These are phyloP conservation scores for Zygosaccharomyces pseudobailii DNA, from an alignment of 1,139 yeast genomes.

Conservation along the genomic window DNA sequence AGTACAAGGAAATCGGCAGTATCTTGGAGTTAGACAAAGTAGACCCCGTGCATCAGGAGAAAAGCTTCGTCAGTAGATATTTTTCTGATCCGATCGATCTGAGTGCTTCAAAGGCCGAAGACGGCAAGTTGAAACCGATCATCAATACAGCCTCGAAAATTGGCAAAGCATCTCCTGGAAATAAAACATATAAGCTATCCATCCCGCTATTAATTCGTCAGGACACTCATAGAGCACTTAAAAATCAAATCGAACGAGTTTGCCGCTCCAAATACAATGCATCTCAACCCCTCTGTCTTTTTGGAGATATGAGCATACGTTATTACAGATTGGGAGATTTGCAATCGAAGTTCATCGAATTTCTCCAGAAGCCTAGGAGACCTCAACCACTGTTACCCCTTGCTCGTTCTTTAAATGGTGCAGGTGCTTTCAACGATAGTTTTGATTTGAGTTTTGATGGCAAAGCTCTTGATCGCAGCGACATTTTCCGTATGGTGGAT, in stretches of 20 bases:
- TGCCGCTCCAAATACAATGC: conserved; percentile 6
- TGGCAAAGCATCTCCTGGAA: not conserved
- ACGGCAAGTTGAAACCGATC: conserved; percentile 14
- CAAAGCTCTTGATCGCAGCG: conserved; percentile 40
- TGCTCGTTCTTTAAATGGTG: conserved; percentile 6
- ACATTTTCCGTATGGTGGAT: conserved; percentile 38
- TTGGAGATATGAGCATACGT: conserved; percentile 4
- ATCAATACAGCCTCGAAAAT: conserved; percentile 11
- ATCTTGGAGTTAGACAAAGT: conserved; percentile 1
- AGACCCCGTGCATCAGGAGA: conserved; percentile 2
- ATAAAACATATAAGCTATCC: conserved; percentile 12
- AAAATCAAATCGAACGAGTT: conserved; percentile 5
- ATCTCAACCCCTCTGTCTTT: conserved; percentile 5
- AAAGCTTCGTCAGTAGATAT: conserved; percentile 6
- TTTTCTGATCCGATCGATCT: conserved; percentile 11
- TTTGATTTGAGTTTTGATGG: conserved; percentile 41
- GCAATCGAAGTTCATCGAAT: conserved; percentile 2
- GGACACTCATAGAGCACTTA: conserved; percentile 6
- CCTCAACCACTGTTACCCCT: conserved; percentile 1
- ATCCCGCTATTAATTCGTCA: conserved; percentile 12
- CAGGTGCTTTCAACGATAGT: conserved; percentile 23
- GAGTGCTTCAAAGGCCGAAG: conserved; percentile 3
- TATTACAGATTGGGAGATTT: conserved; percentile 4
- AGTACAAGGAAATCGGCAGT: conserved; percentile 9
- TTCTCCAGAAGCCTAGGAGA: conserved; percentile 3